Base-by-base conservation (phyloP, 2,329 filamentous ascomycete genomes). In the Monilinia fructigena region DNA sequence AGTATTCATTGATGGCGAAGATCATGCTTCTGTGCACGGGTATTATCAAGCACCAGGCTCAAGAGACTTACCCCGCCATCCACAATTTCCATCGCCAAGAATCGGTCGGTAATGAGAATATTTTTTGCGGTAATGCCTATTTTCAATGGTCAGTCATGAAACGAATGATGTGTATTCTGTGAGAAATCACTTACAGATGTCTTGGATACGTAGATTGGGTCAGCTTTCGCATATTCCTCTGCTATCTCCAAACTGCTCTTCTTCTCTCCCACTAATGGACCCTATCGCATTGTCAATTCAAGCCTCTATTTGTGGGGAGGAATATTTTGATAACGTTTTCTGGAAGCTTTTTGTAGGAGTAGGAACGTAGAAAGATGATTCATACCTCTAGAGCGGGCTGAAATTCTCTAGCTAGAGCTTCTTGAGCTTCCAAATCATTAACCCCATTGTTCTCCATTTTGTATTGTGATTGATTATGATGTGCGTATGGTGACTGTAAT, bases 51-150 rank as follows among this genome's bases (percentile, higher is more conserved):
- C n/a, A 66, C 56, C 47, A 66, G 55, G 64, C 56, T 62, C 26
- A 18, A n/a, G 63, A 70, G 70, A 80, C 88, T 82, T 83, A 97
- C 94, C 95, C 89, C 94, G 87, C 94, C 95, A 98, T 74, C 94
- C 95, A 79, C 95, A 98, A 77, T 96, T 96, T 67, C 95, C 95
- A 79, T 98, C 94, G 63, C 95, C 94, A 78, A 90, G 89, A 77
- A 97, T 87, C 14, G 89, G 89, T 65, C 95, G 91, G 76, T 94
- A 97, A 76, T 93, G 89, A 26, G 92, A 91, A 78, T 96, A 97
- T 66, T 89, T 92, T 92, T 73, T 89, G 84, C 8, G 93, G 90
- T 65, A 99, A 84, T 26, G 88, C 85, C 93, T 96, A 72, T 63
- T 8, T 35, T 16, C 45, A 12, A 42, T 52, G 11, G 23, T 59